A percentile compares a stretch with the other conserved stretches of the same genome.
Conservation (phyloP, 2,329 filamentous ascomycete species). For the Exophiala sp. region DNA sequence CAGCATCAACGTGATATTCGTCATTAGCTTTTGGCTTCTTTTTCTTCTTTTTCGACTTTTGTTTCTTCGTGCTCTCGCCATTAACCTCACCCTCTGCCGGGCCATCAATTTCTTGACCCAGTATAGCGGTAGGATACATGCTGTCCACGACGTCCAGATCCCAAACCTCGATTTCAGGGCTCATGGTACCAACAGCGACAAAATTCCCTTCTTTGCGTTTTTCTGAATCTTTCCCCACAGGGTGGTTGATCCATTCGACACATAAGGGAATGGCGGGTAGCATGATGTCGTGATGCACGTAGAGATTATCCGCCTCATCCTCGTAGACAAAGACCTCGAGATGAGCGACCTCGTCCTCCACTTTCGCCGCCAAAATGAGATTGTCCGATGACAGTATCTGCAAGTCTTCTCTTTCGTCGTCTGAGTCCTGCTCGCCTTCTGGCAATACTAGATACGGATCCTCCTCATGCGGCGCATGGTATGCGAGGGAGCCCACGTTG, state of each 20-base stretch:
- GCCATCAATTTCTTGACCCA: constrained; percentile 66
- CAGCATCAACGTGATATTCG: constrained; percentile 88
- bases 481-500: constrained; percentile 88
- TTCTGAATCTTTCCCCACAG: constrained; percentile 69
- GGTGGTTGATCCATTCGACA: constrained; percentile 90
- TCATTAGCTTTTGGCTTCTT: constrained; percentile 86
- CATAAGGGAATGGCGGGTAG: constrained; percentile 92
- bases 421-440: constrained; percentile 59
- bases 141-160: constrained; percentile 92
- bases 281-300: constrained; percentile 99
- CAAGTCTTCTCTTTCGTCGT: constrained; percentile 88
- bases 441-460: constrained; percentile 95
- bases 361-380: constrained; percentile 82
- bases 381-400: constrained; percentile 93
- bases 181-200: constrained; percentile 93
- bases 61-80: constrained; percentile 30
- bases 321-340: constrained; percentile 98
- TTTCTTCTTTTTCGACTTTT: constrained; percentile 85
- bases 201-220: constrained; percentile 77
- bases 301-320: constrained; percentile 90
- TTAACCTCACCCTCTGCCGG: constrained; percentile 46
- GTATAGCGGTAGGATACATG: constrained; percentile 97
- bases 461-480: constrained; percentile 89
- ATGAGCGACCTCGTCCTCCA: constrained; percentile 95
- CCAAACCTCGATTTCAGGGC: constrained; percentile 98